Conservation (phyloP, 805 yeast genomes). For the Priceomyces fermenticarens region DNA sequence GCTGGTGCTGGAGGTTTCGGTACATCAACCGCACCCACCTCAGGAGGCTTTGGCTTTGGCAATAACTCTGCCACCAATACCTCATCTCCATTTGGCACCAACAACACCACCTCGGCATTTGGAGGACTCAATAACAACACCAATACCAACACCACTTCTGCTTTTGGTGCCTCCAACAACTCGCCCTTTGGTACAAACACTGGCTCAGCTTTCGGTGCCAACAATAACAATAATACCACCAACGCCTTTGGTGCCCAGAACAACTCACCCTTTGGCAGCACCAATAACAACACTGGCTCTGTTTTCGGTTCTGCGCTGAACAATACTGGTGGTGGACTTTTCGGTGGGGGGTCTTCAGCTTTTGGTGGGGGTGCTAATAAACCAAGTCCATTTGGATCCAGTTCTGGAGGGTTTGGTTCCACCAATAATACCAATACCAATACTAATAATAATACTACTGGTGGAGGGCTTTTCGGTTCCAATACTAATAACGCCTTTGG, state of each 20-base stretch:
- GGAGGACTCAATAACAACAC: constrained; percentile 19
- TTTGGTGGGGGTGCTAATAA: constrained; percentile 27
- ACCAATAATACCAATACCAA: constrained; percentile 9
- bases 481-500: constrained; percentile 12
- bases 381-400: constrained; percentile 39
- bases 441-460: constrained; percentile 25
- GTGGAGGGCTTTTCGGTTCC: constrained; percentile 38
- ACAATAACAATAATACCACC: constrained; percentile 21
- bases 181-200: constrained; percentile 31
- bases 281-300: constrained; percentile 12
- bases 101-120: constrained; percentile 15
- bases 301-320: constrained; percentile 25
- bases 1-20: constrained; percentile 37
- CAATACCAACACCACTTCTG: constrained; percentile 10
- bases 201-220: constrained; percentile 30
- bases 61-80: constrained; percentile 11
- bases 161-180: constrained; percentile 19
- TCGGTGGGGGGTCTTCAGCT: constrained; percentile 16
- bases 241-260: constrained; percentile 10
- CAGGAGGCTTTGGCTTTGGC: constrained; percentile 20
- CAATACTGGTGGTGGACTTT: constrained; percentile 20
- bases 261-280: constrained; percentile 30
- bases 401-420: constrained; percentile 19
- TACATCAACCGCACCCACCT: constrained; percentile 14
- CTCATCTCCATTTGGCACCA: constrained; percentile 12